A percentile compares a stretch with the other conserved stretches of the same genome.
phyloP scores from a whole-genome alignment of 192 early-diverging fungal genomes.

The Coemansia sp. region DNA sequence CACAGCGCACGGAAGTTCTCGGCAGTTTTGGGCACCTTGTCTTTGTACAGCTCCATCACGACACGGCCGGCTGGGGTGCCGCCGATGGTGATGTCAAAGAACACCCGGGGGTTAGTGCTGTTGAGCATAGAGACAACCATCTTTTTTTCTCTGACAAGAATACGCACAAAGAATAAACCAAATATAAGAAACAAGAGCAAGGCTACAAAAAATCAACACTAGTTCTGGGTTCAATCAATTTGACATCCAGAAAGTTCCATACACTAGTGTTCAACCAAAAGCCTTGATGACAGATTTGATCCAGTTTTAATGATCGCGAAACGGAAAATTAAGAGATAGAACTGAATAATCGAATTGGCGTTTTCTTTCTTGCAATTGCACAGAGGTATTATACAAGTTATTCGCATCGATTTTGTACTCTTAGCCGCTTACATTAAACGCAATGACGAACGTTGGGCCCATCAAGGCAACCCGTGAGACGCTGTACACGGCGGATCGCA shows the following conservation, averaged over 20 bases:
- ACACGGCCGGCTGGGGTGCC: slow-evolving; percentile 42
- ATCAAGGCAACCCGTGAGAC: slow-evolving; percentile 54
- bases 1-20: slow-evolving; percentile 99
- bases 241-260: slow-evolving; percentile 3
- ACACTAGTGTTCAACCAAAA: neutral
- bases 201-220: neutral
- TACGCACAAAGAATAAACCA: neutral
- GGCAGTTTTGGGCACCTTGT: slow-evolving; percentile 71
- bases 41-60: slow-evolving; percentile 64
- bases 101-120: slow-evolving; percentile 55
- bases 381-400: no score
- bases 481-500: slow-evolving; percentile 54
- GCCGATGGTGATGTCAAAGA: slow-evolving; percentile 59
- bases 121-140: slow-evolving; percentile 42
- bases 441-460: slow-evolving; percentile 26
- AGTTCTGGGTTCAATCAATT: neutral
- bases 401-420: slow-evolving; percentile 12
- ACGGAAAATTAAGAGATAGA: no score
- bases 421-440: slow-evolving; percentile 4
- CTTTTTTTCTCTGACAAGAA: neutral
- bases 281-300: neutral
- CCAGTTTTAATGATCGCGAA: neutral
- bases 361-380: neutral
- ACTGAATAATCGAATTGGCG: no score
- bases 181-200: slow-evolving; percentile 6